A percentile compares a stretch with the other conserved stretches of the same genome.
phyloP scores from a whole-genome alignment of 169 alveolate species.

The Eimeria praecox region DNA sequence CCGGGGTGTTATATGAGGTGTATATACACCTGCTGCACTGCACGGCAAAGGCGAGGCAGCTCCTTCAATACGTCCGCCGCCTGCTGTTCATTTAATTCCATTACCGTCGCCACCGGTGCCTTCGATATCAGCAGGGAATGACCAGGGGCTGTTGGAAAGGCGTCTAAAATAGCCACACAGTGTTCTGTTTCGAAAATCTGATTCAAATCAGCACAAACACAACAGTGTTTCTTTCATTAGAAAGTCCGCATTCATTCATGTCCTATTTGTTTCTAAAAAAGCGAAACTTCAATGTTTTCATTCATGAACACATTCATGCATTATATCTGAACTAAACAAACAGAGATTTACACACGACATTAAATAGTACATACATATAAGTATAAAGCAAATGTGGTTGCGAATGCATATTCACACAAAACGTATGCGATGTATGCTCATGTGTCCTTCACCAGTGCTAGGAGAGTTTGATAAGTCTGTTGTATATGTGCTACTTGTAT shows the following conservation, averaged over 20 bases:
- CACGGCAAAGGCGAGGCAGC: conserved; percentile 80
- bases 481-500: not conserved
- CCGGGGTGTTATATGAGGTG: not conserved
- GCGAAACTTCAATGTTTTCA: not conserved
- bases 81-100: conserved; percentile 65
- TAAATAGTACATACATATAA: no score
- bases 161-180: conserved; percentile 80
- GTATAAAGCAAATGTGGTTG: not conserved
- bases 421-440: not conserved
- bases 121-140: conserved; percentile 80
- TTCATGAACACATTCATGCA: not conserved
- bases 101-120: conserved; percentile 62
- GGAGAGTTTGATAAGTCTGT: not conserved
- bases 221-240: not conserved
- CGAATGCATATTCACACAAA: not conserved
- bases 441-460: not conserved
- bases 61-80: conserved; percentile 79
- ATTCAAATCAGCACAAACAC: not conserved
- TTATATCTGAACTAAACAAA: not conserved
- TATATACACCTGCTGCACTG: conserved; percentile 74
- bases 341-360: not conserved
- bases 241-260: not conserved
- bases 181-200: conserved; percentile 79
- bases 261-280: not conserved
- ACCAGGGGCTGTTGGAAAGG: conserved; percentile 80